Percentiles rank a stretch among this genome's conserved stretches.
These are phyloP conservation scores for Cordyceps militaris DNA, from an alignment of 2,329 filamentous ascomycete species.

Conservation along the genomic window DNA sequence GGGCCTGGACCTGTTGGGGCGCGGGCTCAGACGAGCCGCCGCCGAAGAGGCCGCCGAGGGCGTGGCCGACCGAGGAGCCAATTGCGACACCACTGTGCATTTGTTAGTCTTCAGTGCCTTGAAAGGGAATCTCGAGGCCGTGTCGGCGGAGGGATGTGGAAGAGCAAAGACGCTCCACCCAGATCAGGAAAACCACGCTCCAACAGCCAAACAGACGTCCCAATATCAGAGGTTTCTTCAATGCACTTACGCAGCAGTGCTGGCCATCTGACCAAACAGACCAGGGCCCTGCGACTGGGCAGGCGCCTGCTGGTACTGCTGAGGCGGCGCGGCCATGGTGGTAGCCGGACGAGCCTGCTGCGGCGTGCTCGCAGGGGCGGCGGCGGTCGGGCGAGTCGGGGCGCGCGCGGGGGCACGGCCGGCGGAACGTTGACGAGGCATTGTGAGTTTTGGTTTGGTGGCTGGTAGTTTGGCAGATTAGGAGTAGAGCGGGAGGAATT, in stretches of 20 bases:
- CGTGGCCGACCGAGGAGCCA: constrained; percentile 91
- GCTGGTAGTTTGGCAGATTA: constrained; percentile 17
- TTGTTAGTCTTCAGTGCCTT: background rate
- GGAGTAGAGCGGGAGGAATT: background rate
- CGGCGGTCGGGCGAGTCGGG: constrained; percentile 59
- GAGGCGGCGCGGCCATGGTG: constrained; percentile 51
- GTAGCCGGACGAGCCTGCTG: constrained; percentile 65
- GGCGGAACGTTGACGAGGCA: constrained; percentile 73
- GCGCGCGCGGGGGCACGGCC: constrained; percentile 48
- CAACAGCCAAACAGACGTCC: background rate
- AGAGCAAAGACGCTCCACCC: background rate
- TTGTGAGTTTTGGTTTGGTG: constrained; percentile 27
- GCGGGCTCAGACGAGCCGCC: constrained; percentile 54
- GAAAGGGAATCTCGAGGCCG: too few species aligned
- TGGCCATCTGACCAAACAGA: constrained; percentile 94
- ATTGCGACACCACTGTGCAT: constrained; percentile 79
- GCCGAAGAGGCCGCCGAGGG: constrained; percentile 86
- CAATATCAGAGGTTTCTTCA: background rate
- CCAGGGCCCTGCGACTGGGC: constrained; percentile 66
- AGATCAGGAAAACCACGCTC: too few species aligned
- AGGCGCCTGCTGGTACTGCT: constrained; percentile 42
- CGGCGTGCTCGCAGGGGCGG: constrained; percentile 47
- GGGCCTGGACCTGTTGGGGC: constrained; percentile 41
- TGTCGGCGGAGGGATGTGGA: background rate
- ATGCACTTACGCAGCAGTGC: constrained; percentile 88